Conservation (phyloP, 2,329 filamentous ascomycete genomes). For the Colletotrichum scovillei region DNA sequence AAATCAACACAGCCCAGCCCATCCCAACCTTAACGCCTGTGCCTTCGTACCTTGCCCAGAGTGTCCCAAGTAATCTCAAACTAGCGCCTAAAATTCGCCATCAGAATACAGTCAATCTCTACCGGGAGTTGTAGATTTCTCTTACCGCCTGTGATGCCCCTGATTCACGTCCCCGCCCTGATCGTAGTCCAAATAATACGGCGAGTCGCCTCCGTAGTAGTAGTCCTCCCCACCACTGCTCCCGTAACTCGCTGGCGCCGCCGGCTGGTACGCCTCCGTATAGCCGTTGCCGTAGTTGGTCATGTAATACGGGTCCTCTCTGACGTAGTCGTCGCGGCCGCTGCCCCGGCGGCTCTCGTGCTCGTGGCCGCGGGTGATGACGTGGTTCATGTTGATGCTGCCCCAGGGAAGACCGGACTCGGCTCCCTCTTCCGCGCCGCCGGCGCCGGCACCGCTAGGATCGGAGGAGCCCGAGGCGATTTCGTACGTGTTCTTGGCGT, state of each 20-base stretch:
- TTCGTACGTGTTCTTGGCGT: slow-evolving; percentile 73
- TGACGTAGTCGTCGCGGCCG: slow-evolving; percentile 48
- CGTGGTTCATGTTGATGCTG: slow-evolving; percentile 69
- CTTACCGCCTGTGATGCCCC: slow-evolving; percentile 7
- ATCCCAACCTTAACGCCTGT: too few relatives aligned
- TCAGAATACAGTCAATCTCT: background rate
- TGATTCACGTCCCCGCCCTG: slow-evolving; percentile 23
- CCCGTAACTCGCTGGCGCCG: slow-evolving; percentile 43
- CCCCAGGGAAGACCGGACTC: slow-evolving; percentile 80
- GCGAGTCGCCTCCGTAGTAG: slow-evolving; percentile 44
- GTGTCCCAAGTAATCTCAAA: too few relatives aligned
- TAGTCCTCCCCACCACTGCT: slow-evolving; percentile 48
- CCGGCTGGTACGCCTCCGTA: slow-evolving; percentile 37
- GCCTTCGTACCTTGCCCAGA: too few relatives aligned
- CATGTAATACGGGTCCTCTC: slow-evolving; percentile 47
- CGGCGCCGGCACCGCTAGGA: slow-evolving; percentile 34
- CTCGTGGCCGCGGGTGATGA: slow-evolving; percentile 63
- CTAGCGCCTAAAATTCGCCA: background rate
- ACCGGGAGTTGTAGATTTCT: background rate
- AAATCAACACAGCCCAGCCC: background rate
- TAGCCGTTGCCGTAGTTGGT: slow-evolving; percentile 40
- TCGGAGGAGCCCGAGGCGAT: slow-evolving; percentile 66
- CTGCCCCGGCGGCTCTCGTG: slow-evolving; percentile 57
- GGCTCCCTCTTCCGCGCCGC: slow-evolving; percentile 53
- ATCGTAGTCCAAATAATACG: slow-evolving; percentile 37